phyloP scores from a whole-genome alignment of 2,329 filamentous ascomycete genomes.

The Madurella mycetomatis region DNA sequence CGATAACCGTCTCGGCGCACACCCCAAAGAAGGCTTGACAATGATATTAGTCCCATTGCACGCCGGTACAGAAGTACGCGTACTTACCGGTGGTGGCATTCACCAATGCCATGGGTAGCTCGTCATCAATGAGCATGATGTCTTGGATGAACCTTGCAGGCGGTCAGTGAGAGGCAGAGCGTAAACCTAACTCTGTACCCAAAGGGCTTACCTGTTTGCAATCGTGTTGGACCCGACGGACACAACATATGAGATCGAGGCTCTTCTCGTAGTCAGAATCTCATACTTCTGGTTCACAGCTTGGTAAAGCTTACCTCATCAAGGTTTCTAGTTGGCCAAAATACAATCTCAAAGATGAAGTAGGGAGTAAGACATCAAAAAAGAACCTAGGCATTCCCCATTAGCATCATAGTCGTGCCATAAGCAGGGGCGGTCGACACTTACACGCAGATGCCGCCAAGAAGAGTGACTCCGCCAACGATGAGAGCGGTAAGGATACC shows the following conservation, averaged over 20 bases:
- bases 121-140: conserved; percentile 90
- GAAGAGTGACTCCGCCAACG: conserved; percentile 7
- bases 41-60: too few species aligned
- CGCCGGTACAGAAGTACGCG: too few species aligned
- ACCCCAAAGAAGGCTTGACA: conserved; percentile 8
- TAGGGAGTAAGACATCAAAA: conserved; percentile 7
- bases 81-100: conserved; percentile 52
- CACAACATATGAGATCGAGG: conserved; percentile 10
- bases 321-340: conserved; percentile 6
- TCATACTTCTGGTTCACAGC: too few species aligned
- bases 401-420: too few species aligned
- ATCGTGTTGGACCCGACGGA: conserved; percentile 7
- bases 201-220: conserved; percentile 8
- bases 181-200: too few species aligned
- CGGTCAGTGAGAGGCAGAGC: too few species aligned
- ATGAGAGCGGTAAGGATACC: conserved; percentile 9
- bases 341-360: conserved; percentile 6
- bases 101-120: conserved; percentile 89
- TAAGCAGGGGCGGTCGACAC: too few species aligned
- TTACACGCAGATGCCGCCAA: conserved; percentile 9
- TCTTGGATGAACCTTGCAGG: conserved; percentile 9
- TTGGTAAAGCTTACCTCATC: conserved; percentile 1
- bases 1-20: conserved; percentile 10
- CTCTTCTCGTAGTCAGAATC: neutral
- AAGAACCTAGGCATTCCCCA: neutral